These are phyloP conservation scores for Pseudocohnilembus persalinus DNA, from an alignment of 169 alveolate genomes.

Conservation along the genomic window DNA sequence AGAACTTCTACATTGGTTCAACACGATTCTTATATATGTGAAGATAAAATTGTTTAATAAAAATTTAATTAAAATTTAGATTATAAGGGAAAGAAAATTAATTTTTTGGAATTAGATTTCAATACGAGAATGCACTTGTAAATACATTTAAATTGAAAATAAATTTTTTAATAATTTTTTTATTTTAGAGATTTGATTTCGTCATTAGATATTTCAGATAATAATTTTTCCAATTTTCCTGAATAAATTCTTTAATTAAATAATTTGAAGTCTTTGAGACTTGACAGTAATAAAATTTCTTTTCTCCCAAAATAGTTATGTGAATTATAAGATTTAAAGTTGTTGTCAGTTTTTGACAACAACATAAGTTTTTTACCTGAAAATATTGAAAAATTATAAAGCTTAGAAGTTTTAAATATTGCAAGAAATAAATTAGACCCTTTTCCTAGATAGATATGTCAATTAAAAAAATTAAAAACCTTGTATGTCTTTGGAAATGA, in stretches of 20 bases:
- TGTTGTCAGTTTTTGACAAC: neutral
- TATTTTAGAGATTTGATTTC: no score
- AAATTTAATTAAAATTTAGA: no score
- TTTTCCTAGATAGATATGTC: neutral
- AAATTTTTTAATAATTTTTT: no score
- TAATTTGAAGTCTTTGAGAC: neutral
- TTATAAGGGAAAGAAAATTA: neutral
- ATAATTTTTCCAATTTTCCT: neutral
- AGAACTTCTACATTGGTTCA: no score
- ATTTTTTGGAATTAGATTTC: no score
- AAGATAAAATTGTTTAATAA: neutral
- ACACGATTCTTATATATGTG: neutral
- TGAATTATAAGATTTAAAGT: neutral
- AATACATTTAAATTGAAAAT: neutral
- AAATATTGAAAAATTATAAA: no score
- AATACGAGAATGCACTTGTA: neutral
- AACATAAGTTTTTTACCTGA: neutral
- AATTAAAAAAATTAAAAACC: no score
- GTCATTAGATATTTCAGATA: neutral
- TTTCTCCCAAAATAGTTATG: neutral
- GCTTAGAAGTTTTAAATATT: no score
- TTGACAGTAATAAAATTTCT: neutral
- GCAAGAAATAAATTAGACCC: neutral
- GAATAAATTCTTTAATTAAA: neutral
- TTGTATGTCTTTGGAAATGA: no score